Evolutionary conservation across 208 protist species (phyloP).

Genomic region (Chromosphaera perkinsii): DNA sequence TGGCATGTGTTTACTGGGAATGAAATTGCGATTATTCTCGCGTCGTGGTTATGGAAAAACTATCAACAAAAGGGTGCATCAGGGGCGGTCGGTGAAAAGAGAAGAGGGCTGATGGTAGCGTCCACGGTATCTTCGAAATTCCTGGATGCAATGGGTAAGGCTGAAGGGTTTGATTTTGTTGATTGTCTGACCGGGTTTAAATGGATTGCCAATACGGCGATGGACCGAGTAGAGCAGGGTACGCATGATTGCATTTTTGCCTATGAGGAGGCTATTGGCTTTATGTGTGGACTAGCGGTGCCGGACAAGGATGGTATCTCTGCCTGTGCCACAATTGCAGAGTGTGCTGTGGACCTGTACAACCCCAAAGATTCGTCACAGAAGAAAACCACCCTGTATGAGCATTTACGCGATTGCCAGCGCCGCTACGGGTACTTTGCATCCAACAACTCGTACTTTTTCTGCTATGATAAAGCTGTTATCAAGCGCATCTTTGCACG

Average conservation of each 20-base stretch:
- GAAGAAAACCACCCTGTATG: slow-evolving; percentile 46
- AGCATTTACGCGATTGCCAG: slow-evolving; percentile 70
- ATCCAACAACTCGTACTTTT: slow-evolving; percentile 82
- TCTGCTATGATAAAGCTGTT: slow-evolving; percentile 69
- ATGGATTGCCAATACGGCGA: slow-evolving; percentile 85
- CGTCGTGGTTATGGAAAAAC: slow-evolving; percentile 77
- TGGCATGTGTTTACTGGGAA: slow-evolving; percentile 93
- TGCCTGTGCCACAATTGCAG: slow-evolving; percentile 75
- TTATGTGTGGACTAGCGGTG: slow-evolving; percentile 75
- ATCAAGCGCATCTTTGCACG: slow-evolving; percentile 71
- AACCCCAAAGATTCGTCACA: too few species aligned
- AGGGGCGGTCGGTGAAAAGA: neutral
- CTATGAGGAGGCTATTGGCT: slow-evolving; percentile 95
- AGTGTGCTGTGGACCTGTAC: slow-evolving; percentile 72
- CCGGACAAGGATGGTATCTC: slow-evolving; percentile 94
- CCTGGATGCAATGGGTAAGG: slow-evolving; percentile 77
- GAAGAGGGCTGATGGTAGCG: slow-evolving; percentile 47
- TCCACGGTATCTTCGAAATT: slow-evolving; percentile 73
- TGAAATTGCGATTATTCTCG: slow-evolving; percentile 90
- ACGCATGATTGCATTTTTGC: slow-evolving; percentile 72
- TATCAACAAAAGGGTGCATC: slow-evolving; percentile 28
- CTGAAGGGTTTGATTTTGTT: slow-evolving; percentile 70
- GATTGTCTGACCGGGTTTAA: slow-evolving; percentile 98
- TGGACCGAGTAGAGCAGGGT: slow-evolving; percentile 44
- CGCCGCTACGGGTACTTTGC: slow-evolving; percentile 32